Percentiles rank a stretch among this genome's conserved stretches.
Conservation (phyloP, 441 rosid species). For the Mallotus japonicus region DNA sequence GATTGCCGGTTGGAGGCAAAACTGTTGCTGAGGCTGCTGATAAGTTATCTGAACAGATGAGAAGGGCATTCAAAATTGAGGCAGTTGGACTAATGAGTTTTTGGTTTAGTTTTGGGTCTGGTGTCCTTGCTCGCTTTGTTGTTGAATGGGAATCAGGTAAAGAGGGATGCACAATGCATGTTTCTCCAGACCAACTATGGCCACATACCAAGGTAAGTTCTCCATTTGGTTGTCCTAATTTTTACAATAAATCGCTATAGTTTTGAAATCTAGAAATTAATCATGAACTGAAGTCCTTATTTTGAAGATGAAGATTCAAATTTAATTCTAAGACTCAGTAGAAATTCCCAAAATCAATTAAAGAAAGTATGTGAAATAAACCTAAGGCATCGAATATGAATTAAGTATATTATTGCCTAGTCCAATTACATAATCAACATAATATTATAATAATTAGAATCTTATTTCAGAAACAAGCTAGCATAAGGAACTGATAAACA, state of each 20-base stretch:
- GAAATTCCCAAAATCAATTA: not conserved
- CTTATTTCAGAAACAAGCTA: not conserved
- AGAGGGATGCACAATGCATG: conserved; percentile 99
- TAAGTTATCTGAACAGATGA: conserved; percentile 80
- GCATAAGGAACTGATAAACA: too few relatives aligned
- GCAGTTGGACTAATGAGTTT: conserved; percentile 93
- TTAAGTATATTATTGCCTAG: too few relatives aligned
- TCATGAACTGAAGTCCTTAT: not conserved
- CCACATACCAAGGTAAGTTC: conserved; percentile 90
- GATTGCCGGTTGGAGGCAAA: conserved; percentile 59
- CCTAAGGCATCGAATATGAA: not conserved
- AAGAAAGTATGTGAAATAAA: not conserved
- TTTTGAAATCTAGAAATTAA: not conserved
- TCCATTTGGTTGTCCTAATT: not conserved
- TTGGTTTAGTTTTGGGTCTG: conserved; percentile 98
- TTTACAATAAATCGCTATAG: not conserved
- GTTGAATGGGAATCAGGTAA: conserved; percentile 99
- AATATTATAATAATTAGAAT: not conserved
- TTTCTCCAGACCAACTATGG: conserved; percentile 99
- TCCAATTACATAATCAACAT: not conserved
- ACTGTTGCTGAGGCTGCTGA: conserved; percentile 59
- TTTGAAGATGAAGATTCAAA: not conserved
- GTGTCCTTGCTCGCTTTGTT: conserved; percentile 88
- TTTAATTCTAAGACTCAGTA: not conserved
- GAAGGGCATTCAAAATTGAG: conserved; percentile 92